Evolutionary conservation across 768 basidiomycete species (phyloP), one percentile per base, ranked within the genome.

Genomic region (Mycena indigotica): DNA sequence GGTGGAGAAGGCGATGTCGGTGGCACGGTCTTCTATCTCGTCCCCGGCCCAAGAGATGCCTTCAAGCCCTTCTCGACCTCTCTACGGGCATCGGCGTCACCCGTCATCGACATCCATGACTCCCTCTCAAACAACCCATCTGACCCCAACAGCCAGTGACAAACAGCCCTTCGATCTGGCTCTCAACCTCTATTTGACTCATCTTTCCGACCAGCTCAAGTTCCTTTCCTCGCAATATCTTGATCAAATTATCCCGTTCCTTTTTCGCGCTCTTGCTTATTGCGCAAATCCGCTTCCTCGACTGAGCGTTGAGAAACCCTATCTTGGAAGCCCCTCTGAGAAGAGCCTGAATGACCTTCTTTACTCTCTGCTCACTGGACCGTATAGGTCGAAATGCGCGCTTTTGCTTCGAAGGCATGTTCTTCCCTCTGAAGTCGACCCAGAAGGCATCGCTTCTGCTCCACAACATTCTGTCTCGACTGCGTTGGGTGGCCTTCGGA

Each of bases 231-330:
- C 85, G 5, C 70, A 70, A 12, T 78, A 81, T 64, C 79, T 91
- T 30, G 67, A 72, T 13, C 64, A 72, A 30, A 84, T 91, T 52
- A 75, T 91, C n/a, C 86, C 88, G 0, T 75, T 88, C 29, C 81
- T 93, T n/a, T 88, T 91, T 66, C 84, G 87, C 17, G 81, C 81
- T 21, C 77, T 89, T 23, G 83, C 86, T 1, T 85, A 82, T 63
- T 88, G 82, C 65, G 76, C 84, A 3, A 80, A 84, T 2, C 84
- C 88, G 1, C 79, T 93, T 16, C 87, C 90, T 38, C 82, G 87
- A 6, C 72, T 93, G 10, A 83, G 87, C 4, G 75, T 90, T 39
- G 75, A 75, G 50, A 68, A 68, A 57, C 68, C 69, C 56, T 73
- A 70, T 57, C 70, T 70, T 21, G 46, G 46, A 39, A 62, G 71